Base-by-base conservation (phyloP, 2,329 filamentous ascomycete species). In the Scedosporium boydii region DNA sequence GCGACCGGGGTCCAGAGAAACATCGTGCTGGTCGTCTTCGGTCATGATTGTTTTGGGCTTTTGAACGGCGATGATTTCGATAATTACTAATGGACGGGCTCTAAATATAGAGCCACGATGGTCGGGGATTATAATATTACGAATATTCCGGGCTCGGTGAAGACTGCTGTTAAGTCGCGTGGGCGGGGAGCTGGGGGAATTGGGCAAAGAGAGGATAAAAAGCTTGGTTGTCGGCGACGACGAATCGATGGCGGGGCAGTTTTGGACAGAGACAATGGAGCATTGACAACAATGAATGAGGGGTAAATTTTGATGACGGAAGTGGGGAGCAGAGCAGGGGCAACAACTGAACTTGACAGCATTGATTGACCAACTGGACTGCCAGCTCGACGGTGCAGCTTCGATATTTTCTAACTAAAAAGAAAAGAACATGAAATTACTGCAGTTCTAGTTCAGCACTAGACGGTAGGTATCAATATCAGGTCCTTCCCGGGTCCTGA, bases 11-110 rank as follows among this genome's bases (percentile, higher is more conserved):
- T 61, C 59, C 69, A 83, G 81, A 53, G 77, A 77, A 73, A 82
- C 81, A 62, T 73, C 80, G 65, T 75, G 65, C 63, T 79, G 75
- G 66, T 83, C 80, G 62, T 74, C 73, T 68, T 85, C 83, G 69
- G 82, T 81, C 83, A 85, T 85, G 66, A 66, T 26, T 55, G 26
- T 18, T 9, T 18, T 9, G 9, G 16, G 3, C 9, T 16, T 42
- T 42, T 12, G 38, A 21, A 18, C 18, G 6, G 26, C 16, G n/a
- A 44, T 21, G n/a, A 16, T 18, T 21, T 29, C 10, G 51, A 29
- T 23, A 56, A 21, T 48, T 18, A 48, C 16, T 48, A 48, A 48
- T 48, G 4, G 9, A 48, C 34, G 10, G 34, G 34, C 34, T 38
- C 34, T 38, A 14, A 38, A 38, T 48, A 12, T 46, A 46, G 44